These are phyloP conservation scores for Fusarium udum DNA, from an alignment of 2,329 filamentous ascomycete species.

Conservation along the genomic window DNA sequence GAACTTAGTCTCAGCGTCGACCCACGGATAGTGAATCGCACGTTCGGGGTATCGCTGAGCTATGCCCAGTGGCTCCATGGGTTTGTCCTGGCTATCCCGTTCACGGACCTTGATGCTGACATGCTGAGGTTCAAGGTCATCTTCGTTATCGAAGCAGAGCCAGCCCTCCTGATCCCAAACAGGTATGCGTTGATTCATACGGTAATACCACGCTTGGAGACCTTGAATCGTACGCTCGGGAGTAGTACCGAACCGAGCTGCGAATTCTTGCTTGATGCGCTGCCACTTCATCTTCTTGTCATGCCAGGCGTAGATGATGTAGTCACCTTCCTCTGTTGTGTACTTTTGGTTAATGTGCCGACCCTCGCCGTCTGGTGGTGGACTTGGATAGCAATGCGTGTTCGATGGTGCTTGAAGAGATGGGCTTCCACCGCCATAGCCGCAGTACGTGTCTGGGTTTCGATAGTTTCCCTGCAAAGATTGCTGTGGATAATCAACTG, in stretches of 20 bases:
- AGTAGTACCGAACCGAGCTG: slow-evolving; percentile 49
- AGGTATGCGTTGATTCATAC: slow-evolving; percentile 55
- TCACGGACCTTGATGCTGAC: slow-evolving; percentile 53
- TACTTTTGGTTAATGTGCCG: slow-evolving; percentile 57
- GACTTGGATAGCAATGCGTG: slow-evolving; percentile 48
- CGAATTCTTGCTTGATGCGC: slow-evolving; percentile 52
- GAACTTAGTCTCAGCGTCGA: slow-evolving; percentile 51
- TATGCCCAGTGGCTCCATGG: slow-evolving; percentile 50
- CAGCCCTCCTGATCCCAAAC: slow-evolving; percentile 53
- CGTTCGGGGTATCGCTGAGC: slow-evolving; percentile 59
- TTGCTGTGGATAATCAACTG: slow-evolving; percentile 30
- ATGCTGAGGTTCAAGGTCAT: slow-evolving; percentile 50
- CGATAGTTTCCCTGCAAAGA: slow-evolving; percentile 31
- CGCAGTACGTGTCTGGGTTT: slow-evolving; percentile 35
- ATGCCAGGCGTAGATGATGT: slow-evolving; percentile 56
- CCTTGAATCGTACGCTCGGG: slow-evolving; percentile 53
- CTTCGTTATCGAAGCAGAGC: slow-evolving; percentile 52
- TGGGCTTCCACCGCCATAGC: slow-evolving; percentile 37
- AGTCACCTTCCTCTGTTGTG: slow-evolving; percentile 55
- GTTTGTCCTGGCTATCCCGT: slow-evolving; percentile 49
- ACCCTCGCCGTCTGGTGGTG: slow-evolving; percentile 50
- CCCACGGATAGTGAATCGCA: slow-evolving; percentile 57
- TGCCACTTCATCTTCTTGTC: slow-evolving; percentile 57
- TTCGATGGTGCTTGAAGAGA: slow-evolving; percentile 35
- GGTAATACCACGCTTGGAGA: slow-evolving; percentile 56